Base-by-base conservation (phyloP, 306 rosid species). In the Betula pendula region DNA sequence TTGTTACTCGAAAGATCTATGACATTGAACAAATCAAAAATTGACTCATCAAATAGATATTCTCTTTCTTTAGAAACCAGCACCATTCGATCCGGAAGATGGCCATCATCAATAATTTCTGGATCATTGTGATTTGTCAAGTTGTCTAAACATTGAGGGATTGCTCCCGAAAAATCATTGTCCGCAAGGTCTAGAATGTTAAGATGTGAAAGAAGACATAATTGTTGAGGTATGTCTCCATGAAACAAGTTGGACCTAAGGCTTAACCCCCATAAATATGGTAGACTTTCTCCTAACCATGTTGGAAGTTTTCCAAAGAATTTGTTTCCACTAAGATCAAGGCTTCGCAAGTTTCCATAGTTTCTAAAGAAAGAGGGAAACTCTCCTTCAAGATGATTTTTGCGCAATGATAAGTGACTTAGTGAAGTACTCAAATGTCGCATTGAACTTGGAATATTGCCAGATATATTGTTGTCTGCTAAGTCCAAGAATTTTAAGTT, bases 1-100 rank as follows among this genome's bases (percentile, higher is more conserved):
- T 22, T 62, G 15, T 81, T 76, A 19, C 67, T n/a, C 0, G 59
- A 81, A 42, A 45, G 53, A 16, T 76, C 69, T 0, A 78, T 10
- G 31, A 13, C 35, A 9, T 62, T n/a, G 50, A 3, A 71, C 72
- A 16, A 78, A 59, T 60, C n/a, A 8, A 78, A 2, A 0, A 1
- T 48, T 40, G 19, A 10, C 8, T 31, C 15, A 35, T 8, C 7
- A 4, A 4, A 5, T 2, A 8, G 19, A 29, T 70, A 49, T 48
- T 49, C 29, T 25, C 5, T 29, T 29, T 12, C 40, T 48, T 40
- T 1, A 1, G 17, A 20, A 31, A 48, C 19, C 2, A 8, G n/a
- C 42, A 2, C 19, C 3, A 50, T 25, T 11, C n/a, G n/a, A n/a
- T n/a, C n/a, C n/a, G n/a, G n/a, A n/a, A n/a, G n/a, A n/a, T 20